A percentile compares a stretch with the other conserved stretches of the same genome.
Evolutionary conservation across 2,329 filamentous ascomycete species (phyloP).

Genomic region (Phaeosphaeriaceae sp.): DNA sequence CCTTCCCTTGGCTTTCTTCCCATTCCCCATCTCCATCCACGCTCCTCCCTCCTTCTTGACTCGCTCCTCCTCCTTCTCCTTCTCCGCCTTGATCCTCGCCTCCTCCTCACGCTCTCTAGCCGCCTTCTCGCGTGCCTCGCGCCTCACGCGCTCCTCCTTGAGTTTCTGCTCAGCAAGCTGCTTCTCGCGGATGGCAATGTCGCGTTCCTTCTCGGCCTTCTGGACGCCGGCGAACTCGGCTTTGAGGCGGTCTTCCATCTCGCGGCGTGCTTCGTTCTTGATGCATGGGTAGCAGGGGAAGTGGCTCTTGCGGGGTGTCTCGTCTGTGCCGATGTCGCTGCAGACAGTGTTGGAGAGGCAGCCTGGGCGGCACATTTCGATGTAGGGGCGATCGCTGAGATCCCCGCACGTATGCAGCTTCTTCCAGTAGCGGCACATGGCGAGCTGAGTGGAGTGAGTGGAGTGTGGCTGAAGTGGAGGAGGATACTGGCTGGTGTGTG

Average conservation of each 20-base stretch:
- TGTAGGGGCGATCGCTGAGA: conserved; percentile 25
- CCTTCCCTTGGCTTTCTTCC: conserved; percentile 23
- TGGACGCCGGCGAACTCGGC: conserved; percentile 3
- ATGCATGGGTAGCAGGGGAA: conserved; percentile 35
- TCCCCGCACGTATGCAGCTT: conserved; percentile 31
- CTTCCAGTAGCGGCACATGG: conserved; percentile 36
- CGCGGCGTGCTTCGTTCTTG: conserved; percentile 16
- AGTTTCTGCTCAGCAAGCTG: conserved; percentile 15
- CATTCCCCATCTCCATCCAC: conserved; percentile 26
- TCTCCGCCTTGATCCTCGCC: conserved; percentile 13
- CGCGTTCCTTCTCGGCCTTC: conserved; percentile 17
- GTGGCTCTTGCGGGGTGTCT: conserved; percentile 18
- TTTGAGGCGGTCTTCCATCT: conserved; percentile 12
- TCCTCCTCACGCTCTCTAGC: conserved; percentile 27
- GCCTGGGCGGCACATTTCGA: conserved; percentile 31
- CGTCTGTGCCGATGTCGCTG: conserved; percentile 20
- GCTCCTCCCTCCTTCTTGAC: conserved; percentile 25
- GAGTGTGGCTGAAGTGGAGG: neutral
- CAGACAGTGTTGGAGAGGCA: conserved; percentile 29
- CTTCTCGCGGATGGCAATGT: conserved; percentile 14
- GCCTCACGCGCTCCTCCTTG: conserved; percentile 30
- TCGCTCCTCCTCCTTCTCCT: conserved; percentile 20
- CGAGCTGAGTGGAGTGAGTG: conserved; percentile 3
- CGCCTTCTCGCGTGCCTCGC: conserved; percentile 30
- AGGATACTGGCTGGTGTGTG: neutral